Base-by-base conservation (phyloP, 2,329 filamentous ascomycete species). In the Cordyceps javanica region DNA sequence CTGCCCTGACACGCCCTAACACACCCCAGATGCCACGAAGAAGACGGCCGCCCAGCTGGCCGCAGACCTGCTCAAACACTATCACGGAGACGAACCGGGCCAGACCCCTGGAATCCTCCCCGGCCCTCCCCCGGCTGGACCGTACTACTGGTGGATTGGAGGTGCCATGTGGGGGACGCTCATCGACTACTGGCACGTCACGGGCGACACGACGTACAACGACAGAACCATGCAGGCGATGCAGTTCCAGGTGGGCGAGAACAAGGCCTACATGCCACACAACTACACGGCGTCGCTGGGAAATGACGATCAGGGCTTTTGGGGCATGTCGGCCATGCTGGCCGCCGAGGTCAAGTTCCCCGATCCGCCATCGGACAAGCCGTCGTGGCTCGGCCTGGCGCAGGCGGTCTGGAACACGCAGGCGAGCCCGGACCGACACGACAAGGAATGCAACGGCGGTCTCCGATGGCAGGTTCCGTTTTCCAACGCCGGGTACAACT, bases 391-490 rank as follows among this genome's bases (percentile, higher is more conserved):
- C 7, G 76, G 80, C 16, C 76, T 88, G 11, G 84, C 82, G 1
- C 78, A 85, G 66, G 82, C 79, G 36, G 82, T 89, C 19, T 92
- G 83, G 65, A 84, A 86, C 63, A 78, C 78, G 1, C 74, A 78
- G 53, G 81, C 79, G 2, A 68, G 66, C 21, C 72, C 75, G 2
- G 78, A 83, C 46, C 87, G 87, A 74, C 85, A 89, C 65, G 77
- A 77, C 9, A 70, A 74, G 0, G 71, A 70, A 0, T 77, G 76
- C 19, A 83, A 82, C 59, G 80, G 79, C 45, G 89, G 89, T 21
- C 70, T 92, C 61, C 79, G 87, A 63, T 91, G 88, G 88, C 89
- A 93, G 74, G 88, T 93, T 60, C 90, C 85, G 62, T 76, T 81
- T 6, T 85, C 87, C 64, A 91, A 92, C 68, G 80, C 77, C 46